Percentiles rank a stretch among this genome's conserved stretches.
Conservation (phyloP, 805 yeast genomes). For the Candida nanaspora region DNA sequence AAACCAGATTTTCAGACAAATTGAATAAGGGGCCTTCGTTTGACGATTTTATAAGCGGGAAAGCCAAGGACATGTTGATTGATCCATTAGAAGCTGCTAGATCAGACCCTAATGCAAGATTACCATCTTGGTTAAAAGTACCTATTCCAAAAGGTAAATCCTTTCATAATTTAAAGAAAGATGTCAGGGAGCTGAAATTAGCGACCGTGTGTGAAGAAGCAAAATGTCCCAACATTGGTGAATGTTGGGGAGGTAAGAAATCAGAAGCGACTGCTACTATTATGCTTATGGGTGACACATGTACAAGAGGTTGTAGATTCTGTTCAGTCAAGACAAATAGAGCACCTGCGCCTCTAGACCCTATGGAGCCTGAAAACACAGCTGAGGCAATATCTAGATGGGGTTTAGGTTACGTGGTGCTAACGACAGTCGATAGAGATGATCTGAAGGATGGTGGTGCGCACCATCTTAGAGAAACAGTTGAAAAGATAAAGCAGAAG, state of each 20-base stretch:
- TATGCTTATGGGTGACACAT: slow-evolving; percentile 97
- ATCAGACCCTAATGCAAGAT: slow-evolving; percentile 57
- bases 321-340: slow-evolving; percentile 95
- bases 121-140: slow-evolving; percentile 92
- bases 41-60: slow-evolving; percentile 82
- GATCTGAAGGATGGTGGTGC: slow-evolving; percentile 93
- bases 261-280: slow-evolving; percentile 95
- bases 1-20: slow-evolving; percentile 59
- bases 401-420: slow-evolving; percentile 97
- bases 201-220: slow-evolving; percentile 99
- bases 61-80: slow-evolving; percentile 55
- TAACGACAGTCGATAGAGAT: slow-evolving; percentile 97
- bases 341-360: slow-evolving; percentile 82
- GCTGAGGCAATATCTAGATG: slow-evolving; percentile 96
- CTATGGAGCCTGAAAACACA: slow-evolving; percentile 94
- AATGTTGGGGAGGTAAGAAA: slow-evolving; percentile 98
- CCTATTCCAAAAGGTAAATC: slow-evolving; percentile 95
- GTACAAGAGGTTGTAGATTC: slow-evolving; percentile 98
- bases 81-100: slow-evolving; percentile 80
- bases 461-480: slow-evolving; percentile 83
- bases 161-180: slow-evolving; percentile 73
- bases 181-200: slow-evolving; percentile 78
- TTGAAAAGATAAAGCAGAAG: slow-evolving; percentile 71
- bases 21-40: slow-evolving; percentile 86
- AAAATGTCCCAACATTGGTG: slow-evolving; percentile 98